Conservation (phyloP, 768 basidiomycete genomes). For the Crucibulum laeve region DNA sequence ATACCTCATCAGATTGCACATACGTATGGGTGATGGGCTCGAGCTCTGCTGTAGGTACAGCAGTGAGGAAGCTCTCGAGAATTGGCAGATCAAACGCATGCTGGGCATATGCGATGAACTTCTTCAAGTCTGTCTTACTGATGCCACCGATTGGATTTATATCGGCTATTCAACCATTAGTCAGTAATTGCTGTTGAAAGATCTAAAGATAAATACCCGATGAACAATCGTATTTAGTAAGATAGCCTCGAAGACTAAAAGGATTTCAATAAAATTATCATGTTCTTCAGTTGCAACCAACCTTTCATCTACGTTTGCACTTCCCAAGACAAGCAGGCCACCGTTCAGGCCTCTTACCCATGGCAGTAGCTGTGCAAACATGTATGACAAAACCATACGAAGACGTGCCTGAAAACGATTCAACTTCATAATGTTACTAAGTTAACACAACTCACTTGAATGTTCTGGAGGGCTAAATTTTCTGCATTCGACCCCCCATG, state of each 20-base stretch:
- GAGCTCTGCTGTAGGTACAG: conserved; percentile 92
- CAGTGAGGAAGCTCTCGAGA: conserved; percentile 81
- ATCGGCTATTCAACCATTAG: conserved; percentile 55
- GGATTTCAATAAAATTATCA: not conserved
- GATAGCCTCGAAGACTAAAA: conserved; percentile 83
- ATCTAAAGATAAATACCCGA: conserved; percentile 48
- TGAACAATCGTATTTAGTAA: conserved; percentile 98
- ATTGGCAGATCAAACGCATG: conserved; percentile 81
- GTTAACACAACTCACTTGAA: conserved; percentile 54
- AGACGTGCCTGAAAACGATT: conserved; percentile 62
- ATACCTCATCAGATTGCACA: conserved; percentile 91
- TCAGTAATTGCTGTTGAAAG: not conserved
- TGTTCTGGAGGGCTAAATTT: conserved; percentile 96
- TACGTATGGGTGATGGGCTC: conserved; percentile 94
- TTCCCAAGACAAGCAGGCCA: conserved; percentile 91
- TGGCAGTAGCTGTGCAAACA: conserved; percentile 93
- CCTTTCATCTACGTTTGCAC: conserved; percentile 99
- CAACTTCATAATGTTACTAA: not conserved
- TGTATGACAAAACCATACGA: conserved; percentile 90
- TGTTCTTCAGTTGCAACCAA: conserved; percentile 16
- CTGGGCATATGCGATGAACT: conserved; percentile 85
- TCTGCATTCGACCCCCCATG: conserved; percentile 87
- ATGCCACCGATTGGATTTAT: conserved; percentile 98
- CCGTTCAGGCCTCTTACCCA: conserved; percentile 85
- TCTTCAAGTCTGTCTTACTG: conserved; percentile 95